Conservation (phyloP, 495 filamentous ascomycete species). For the Umbilicaria muhlenbergii region DNA sequence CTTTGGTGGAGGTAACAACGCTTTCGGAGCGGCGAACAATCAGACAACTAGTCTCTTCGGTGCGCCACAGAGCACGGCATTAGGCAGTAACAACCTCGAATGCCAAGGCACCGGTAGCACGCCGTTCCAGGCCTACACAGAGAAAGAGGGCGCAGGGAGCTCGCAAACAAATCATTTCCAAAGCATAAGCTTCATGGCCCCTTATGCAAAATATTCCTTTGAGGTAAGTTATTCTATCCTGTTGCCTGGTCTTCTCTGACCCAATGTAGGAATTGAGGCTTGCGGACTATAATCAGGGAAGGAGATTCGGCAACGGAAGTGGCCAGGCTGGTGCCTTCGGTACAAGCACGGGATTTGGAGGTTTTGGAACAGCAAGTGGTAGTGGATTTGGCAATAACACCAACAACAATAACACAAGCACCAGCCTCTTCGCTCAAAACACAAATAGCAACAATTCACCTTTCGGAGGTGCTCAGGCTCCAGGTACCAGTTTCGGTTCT, state of each 20-base stretch:
- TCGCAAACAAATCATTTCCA: conserved; percentile 61
- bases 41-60: conserved; percentile 27
- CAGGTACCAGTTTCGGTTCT: conserved; percentile 24
- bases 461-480: conserved; percentile 38
- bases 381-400: conserved; percentile 26
- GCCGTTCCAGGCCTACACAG: conserved; percentile 57
- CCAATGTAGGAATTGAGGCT: conserved; percentile 52
- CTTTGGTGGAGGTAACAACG: conserved; percentile 26
- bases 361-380: conserved; percentile 11
- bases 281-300: conserved; percentile 77
- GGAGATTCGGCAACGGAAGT: conserved; percentile 63
- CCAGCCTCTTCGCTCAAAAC: conserved; percentile 34
- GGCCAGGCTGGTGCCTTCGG: conserved; percentile 80
- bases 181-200: conserved; percentile 70
- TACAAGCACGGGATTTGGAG: conserved; percentile 17
- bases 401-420: conserved; percentile 24
- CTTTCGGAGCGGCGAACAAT: conserved; percentile 24
- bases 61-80: conserved; percentile 28
- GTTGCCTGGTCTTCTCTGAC: conserved; percentile 1
- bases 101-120: conserved; percentile 57
- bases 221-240: conserved; percentile 31
- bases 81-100: conserved; percentile 21
- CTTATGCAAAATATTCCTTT: conserved; percentile 76
- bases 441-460: conserved; percentile 25
- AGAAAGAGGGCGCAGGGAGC: conserved; percentile 55